Evolutionary conservation across 768 basidiomycete species (phyloP), one percentile per base, ranked within the genome.

Genomic region (Baorangia bicolor): DNA sequence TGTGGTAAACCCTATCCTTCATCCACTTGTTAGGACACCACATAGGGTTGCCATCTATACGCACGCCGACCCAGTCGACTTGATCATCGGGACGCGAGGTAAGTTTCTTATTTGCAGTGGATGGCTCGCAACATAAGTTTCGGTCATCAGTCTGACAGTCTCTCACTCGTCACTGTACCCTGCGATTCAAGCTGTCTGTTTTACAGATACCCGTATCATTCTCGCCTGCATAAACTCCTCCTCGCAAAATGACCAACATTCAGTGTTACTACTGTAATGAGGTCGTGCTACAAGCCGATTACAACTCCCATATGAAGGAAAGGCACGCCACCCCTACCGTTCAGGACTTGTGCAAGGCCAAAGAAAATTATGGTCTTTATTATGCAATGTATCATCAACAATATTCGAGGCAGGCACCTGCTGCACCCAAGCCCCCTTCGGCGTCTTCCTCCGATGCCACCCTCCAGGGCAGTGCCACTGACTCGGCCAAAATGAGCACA

Each of bases 211-310:
- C 31, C 39, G 14, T 18, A 2, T 11, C n/a, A 12, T 28, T 37
- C 13, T 60, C 49, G 6, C 18, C 14, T 6, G 8, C 21, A 41
- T 39, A 54, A 25, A 12, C 27, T 3, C 18, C 25, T 2, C 21
- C 8, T 28, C 10, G 11, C 27, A 25, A n/a, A 14, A 66, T 64
- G 62, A 12, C 23, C 28, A 48, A 30, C 35, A 10, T 67, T 44
- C 2, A 16, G 10, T 68, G 67, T 38, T 0, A 1, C 35, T 60
- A 62, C 35, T 69, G 67, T n/a, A 20, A 51, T 0, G 38, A 41
- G 30, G 12, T 12, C 33, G 9, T 68, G 11, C 47, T 30, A 2
- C 60, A 59, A 31, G 13, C 14, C 33, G 28, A 55, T 5, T 50
- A 50, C 37, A 57, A 60, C 51, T 0, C 33, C 8, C 67, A 69